Percentiles rank a stretch among this genome's conserved stretches.
phyloP scores from a whole-genome alignment of 2,329 filamentous ascomycete genomes.

The Cercospora berteroae region DNA sequence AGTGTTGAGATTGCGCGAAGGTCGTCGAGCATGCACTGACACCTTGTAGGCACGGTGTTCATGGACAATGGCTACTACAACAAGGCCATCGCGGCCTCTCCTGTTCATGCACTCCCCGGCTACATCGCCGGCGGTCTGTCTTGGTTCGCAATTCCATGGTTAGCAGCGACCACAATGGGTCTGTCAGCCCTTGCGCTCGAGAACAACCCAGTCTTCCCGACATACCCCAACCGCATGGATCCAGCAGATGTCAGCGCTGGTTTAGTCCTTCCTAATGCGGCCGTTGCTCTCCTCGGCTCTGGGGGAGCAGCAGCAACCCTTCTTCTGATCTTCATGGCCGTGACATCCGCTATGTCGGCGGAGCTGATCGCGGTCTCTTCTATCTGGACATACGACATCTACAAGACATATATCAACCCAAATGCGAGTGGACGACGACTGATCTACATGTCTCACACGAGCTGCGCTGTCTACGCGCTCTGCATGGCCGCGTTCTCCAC shows the following conservation, averaged over 20 bases:
- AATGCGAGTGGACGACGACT: constrained; percentile 70
- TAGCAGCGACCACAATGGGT: constrained; percentile 85
- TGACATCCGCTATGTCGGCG: constrained; percentile 78
- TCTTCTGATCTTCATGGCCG: constrained; percentile 84
- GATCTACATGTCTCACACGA: constrained; percentile 74
- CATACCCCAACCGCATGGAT: constrained; percentile 69
- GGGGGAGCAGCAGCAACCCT: constrained; percentile 77
- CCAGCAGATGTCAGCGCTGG: constrained; percentile 75
- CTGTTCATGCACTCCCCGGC: constrained; percentile 78
- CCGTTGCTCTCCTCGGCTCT: constrained; percentile 76
- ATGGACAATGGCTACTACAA: constrained; percentile 79
- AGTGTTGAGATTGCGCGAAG: background rate
- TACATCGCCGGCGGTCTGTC: constrained; percentile 83
- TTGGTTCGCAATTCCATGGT: constrained; percentile 93
- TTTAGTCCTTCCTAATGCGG: constrained; percentile 79
- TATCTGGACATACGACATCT: constrained; percentile 85
- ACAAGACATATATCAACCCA: constrained; percentile 83
- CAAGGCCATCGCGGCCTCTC: constrained; percentile 85
- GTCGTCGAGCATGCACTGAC: background rate
- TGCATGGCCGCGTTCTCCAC: constrained; percentile 77
- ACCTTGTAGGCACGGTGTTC: constrained; percentile 68
- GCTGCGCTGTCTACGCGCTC: constrained; percentile 71
- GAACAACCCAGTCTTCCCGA: constrained; percentile 67
- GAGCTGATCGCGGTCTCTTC: constrained; percentile 85
- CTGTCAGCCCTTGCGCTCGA: constrained; percentile 78